phyloP scores from a whole-genome alignment of 2,329 filamentous ascomycete species.

The Ophiostoma ips region DNA sequence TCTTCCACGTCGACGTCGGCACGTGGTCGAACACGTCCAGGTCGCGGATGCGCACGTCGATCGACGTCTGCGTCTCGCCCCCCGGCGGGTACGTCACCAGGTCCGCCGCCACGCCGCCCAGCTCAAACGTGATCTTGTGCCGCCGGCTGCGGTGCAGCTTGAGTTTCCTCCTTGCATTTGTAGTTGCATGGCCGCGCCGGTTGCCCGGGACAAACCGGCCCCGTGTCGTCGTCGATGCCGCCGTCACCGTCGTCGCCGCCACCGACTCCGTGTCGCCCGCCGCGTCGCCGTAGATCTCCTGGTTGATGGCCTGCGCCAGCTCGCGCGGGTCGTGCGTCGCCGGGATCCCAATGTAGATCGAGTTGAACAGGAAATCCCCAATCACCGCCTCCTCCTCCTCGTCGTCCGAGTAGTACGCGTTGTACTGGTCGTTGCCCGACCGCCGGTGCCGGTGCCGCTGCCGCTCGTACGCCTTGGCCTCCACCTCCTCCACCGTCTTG shows the following conservation, averaged over 20 bases:
- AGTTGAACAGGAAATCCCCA: constrained; percentile 95
- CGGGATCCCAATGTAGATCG: constrained; percentile 91
- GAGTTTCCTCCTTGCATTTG: constrained; percentile 36
- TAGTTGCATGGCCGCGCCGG: neutral
- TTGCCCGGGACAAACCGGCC: constrained; percentile 30
- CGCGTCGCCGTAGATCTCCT: constrained; percentile 64
- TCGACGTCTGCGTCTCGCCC: constrained; percentile 73
- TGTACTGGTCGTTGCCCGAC: constrained; percentile 32
- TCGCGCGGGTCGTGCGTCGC: constrained; percentile 74
- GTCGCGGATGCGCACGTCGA: constrained; percentile 70
- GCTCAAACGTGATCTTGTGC: constrained; percentile 92
- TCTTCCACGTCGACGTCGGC: constrained; percentile 93
- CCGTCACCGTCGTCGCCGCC: constrained; percentile 48
- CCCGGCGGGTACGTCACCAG: constrained; percentile 65
- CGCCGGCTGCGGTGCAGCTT: constrained; percentile 72
- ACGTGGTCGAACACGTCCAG: constrained; percentile 90
- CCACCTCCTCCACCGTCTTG: constrained; percentile 77
- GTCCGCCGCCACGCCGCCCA: constrained; percentile 70
- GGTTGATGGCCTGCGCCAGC: constrained; percentile 71
- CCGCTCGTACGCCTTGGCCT: constrained; percentile 66
- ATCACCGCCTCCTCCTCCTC: constrained; percentile 78
- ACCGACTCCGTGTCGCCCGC: constrained; percentile 78
- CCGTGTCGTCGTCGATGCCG: constrained; percentile 28
- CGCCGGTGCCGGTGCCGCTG: constrained; percentile 43
- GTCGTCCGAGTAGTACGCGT: constrained; percentile 31